Base-by-base conservation (phyloP, 495 filamentous ascomycete species). In the Annulohypoxylon moriforme region DNA sequence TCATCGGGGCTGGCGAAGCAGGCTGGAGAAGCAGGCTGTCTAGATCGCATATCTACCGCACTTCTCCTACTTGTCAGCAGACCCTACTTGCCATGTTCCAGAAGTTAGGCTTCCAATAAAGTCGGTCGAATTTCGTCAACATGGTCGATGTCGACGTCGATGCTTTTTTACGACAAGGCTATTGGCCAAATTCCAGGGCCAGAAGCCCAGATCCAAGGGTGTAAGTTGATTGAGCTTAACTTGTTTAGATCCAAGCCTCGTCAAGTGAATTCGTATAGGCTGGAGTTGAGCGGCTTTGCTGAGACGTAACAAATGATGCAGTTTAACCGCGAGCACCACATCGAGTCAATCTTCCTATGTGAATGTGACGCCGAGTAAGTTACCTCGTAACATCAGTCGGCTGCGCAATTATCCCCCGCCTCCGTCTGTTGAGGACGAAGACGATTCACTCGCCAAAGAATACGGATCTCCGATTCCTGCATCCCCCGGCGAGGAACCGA, bases 351-450 rank as follows among this genome's bases (percentile, higher is more conserved):
- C 66, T 4, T 61, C 68, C 33, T 63, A 65, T 62, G 57, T 69
- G n/a, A 47, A 73, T 66, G 64, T 60, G n/a, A 52, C 61, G 33
- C 25, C 57, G 49, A 66, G 56, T 11, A 58, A 22, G n/a, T 34
- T 71, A 10, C 63, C 42, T 34, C 24, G 34, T 40, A 59, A 71
- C 62, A 1, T 63, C 62, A 27, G 47, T 14, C 68, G 36, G 25
- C 63, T 68, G 59, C 68, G 68, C 38, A 34, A 38, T 33, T 72
- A 68, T 67, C 79, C 82, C 14, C 84, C 83, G 7, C 76, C 79
- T 8, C 81, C 84, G 10, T 76, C 49, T 20, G 83, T 85, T 16
- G 84, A 85, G 69, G 84, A 85, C 55, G 84, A 85, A 56, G 68
- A 64, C 7, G 81, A 77, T 20, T 77, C 84, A 11, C 73, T 85